A percentile compares a stretch with the other conserved stretches of the same genome.
Evolutionary conservation across 2,329 filamentous ascomycete species (phyloP).

Genomic region (Penicillium occitanis): DNA sequence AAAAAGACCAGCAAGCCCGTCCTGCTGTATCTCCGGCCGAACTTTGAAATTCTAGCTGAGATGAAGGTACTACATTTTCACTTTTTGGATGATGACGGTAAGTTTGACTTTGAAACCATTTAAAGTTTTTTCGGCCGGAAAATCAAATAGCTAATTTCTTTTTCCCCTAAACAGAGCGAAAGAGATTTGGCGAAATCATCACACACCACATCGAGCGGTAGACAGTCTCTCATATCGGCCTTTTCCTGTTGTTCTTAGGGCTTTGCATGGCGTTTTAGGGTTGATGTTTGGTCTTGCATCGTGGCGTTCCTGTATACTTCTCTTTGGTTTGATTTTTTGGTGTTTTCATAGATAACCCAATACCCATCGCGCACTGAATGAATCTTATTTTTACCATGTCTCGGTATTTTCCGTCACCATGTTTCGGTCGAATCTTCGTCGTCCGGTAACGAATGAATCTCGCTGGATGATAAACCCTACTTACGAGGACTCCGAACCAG

Average conservation of each 20-base stretch:
- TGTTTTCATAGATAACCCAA: constrained; percentile 5
- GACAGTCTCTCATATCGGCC: neutral
- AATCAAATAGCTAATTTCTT: neutral
- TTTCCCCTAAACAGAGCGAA: constrained; percentile 28
- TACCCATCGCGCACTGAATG: constrained; percentile 13
- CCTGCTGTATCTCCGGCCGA: constrained; percentile 38
- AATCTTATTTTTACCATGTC: neutral
- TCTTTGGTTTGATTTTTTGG: neutral
- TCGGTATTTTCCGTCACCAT: neutral
- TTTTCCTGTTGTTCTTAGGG: neutral
- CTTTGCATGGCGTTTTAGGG: constrained; percentile 9
- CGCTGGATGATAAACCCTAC: neutral
- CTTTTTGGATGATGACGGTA: constrained; percentile 44
- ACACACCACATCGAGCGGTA: constrained; percentile 14
- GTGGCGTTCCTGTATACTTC: constrained; percentile 10
- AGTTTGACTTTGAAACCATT: constrained; percentile 13
- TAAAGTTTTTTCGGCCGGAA: neutral
- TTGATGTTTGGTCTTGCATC: constrained; percentile 11
- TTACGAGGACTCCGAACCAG: neutral
- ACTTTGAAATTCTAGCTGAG: constrained; percentile 43
- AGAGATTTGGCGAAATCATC: constrained; percentile 30
- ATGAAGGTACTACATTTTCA: constrained; percentile 40
- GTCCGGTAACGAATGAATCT: neutral
- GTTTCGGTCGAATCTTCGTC: neutral
- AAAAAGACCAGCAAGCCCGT: constrained; percentile 43